Evolutionary conservation across 805 yeast genomes (phyloP).

Genomic region (Cyberlindnera americana): DNA sequence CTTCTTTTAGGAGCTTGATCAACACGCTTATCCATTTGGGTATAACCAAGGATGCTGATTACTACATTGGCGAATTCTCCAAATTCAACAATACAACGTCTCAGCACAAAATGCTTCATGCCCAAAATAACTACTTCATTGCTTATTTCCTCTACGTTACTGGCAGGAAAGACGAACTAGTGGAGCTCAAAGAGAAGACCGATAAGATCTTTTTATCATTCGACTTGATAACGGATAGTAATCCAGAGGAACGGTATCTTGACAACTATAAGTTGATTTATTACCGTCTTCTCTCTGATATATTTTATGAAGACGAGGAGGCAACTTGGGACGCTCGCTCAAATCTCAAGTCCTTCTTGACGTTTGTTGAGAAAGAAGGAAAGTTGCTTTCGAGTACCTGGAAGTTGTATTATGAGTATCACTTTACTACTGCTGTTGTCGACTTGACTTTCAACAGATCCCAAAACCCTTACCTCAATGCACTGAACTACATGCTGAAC

Average conservation of each 20-base stretch:
- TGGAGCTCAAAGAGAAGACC: conserved; percentile 8
- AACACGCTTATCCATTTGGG: conserved; percentile 46
- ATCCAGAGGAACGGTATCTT: conserved; percentile 7
- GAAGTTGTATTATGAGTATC: conserved; percentile 22
- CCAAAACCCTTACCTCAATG: conserved; percentile 20
- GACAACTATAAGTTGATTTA: conserved; percentile 26
- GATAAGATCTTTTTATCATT: conserved; percentile 18
- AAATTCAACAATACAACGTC: conserved; percentile 21
- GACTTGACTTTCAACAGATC: conserved; percentile 15
- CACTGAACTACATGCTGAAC: conserved; percentile 30
- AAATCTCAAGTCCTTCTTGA: conserved; percentile 18
- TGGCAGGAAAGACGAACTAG: conserved; percentile 16
- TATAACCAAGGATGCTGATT: conserved; percentile 53
- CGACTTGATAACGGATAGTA: conserved; percentile 8
- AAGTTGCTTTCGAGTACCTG: conserved; percentile 16
- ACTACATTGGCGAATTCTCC: conserved; percentile 46
- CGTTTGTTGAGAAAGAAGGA: conserved; percentile 21
- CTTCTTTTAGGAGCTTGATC: conserved; percentile 39
- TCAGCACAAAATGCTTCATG: conserved; percentile 10
- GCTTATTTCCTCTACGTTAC: conserved; percentile 18
- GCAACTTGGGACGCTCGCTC: conserved; percentile 6
- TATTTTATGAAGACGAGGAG: conserved; percentile 10
- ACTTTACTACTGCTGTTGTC: conserved; percentile 21
- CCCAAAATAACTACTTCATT: conserved; percentile 23
- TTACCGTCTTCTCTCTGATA: conserved; percentile 20